Percentiles rank a stretch among this genome's conserved stretches.
Evolutionary conservation across 2,329 filamentous ascomycete genomes (phyloP).

Genomic region (Phaeosphaeriaceae sp.): DNA sequence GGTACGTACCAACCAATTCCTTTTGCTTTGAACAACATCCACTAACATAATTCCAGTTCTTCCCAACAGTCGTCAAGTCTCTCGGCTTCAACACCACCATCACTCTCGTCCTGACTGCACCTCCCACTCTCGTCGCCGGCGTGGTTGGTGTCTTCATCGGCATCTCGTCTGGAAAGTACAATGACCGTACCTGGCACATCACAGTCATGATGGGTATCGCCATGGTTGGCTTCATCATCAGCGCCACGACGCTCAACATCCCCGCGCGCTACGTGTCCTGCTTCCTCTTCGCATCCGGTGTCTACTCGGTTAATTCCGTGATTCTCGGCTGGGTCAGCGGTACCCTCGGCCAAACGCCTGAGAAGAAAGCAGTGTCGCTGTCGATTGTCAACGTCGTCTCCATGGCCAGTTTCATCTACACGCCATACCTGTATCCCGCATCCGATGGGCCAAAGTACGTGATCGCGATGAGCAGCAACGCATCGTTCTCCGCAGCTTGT

Average conservation of each 20-base stretch:
- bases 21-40: not conserved
- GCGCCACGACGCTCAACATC: conserved; percentile 45
- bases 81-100: conserved; percentile 59
- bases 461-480: conserved; percentile 30
- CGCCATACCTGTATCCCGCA: conserved; percentile 49
- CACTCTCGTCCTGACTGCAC: conserved; percentile 58
- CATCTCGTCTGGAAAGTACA: conserved; percentile 47
- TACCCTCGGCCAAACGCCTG: conserved; percentile 51
- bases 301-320: conserved; percentile 33
- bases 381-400: conserved; percentile 53
- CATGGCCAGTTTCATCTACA: conserved; percentile 51
- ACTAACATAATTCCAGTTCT: conserved; percentile 44
- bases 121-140: conserved; percentile 29
- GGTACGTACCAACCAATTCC: too few relatives aligned
- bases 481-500: conserved; percentile 21
- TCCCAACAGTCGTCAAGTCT: conserved; percentile 57
- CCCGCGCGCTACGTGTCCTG: conserved; percentile 39
- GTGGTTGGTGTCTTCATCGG: conserved; percentile 39
- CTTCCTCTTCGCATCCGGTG: conserved; percentile 35
- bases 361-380: conserved; percentile 53
- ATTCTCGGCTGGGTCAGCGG: conserved; percentile 53
- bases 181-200: conserved; percentile 52
- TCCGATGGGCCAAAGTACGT: conserved; percentile 30
- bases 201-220: conserved; percentile 45
- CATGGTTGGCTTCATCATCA: conserved; percentile 48